A percentile compares a stretch with the other conserved stretches of the same genome.
phyloP scores from a whole-genome alignment of 2,329 filamentous ascomycete genomes.

The Trichophyton simii region DNA sequence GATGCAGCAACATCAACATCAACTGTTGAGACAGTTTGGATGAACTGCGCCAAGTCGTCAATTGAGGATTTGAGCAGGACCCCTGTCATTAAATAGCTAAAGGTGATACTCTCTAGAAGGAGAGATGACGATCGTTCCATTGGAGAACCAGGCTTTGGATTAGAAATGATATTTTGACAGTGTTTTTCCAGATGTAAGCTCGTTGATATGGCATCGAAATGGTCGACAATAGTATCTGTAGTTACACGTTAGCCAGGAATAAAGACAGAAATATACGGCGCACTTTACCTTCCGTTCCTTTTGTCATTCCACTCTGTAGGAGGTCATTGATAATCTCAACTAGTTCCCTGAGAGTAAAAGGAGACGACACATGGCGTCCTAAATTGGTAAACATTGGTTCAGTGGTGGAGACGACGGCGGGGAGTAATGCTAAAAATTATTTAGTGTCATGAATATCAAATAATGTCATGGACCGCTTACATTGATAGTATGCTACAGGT shows the following conservation, averaged over 20 bases:
- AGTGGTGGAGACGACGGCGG: conserved; percentile 17
- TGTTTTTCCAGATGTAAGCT: background rate
- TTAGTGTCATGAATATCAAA: conserved; percentile 12
- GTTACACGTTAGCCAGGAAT: background rate
- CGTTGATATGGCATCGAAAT: background rate
- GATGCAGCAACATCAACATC: conserved; percentile 22
- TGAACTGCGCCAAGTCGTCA: background rate
- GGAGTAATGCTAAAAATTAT: background rate
- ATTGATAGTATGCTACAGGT: conserved; percentile 23
- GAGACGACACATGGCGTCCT: conserved; percentile 22
- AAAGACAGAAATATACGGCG: background rate
- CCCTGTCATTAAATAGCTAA: background rate
- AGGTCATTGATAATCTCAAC: conserved; percentile 28
- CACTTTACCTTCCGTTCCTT: conserved; percentile 20
- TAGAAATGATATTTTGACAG: background rate
- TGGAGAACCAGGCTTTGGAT: background rate
- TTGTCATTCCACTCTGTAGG: conserved; percentile 23
- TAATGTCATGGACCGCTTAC: conserved; percentile 15
- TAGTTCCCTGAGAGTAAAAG: conserved; percentile 24
- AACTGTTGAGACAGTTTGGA: conserved; percentile 3
- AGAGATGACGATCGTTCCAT: conserved; percentile 7
- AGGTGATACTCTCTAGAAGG: conserved; percentile 3
- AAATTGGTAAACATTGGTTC: conserved; percentile 17
- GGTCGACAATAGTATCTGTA: conserved; percentile 2
- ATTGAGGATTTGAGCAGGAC: background rate